These are phyloP conservation scores for Mycena chlorophos DNA, from an alignment of 768 basidiomycete genomes.

Conservation along the genomic window DNA sequence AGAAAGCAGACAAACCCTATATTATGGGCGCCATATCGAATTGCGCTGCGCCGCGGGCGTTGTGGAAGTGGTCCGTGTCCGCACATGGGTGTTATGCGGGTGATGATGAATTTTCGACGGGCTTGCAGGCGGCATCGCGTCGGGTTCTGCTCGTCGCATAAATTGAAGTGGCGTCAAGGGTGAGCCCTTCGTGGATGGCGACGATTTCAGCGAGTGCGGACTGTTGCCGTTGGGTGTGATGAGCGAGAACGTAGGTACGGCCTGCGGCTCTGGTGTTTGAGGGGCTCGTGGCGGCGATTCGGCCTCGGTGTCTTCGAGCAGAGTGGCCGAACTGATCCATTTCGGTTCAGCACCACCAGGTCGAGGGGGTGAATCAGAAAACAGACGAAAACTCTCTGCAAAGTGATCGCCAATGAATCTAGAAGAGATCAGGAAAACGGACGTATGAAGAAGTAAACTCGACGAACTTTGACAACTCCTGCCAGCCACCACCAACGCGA, in stretches of 20 bases:
- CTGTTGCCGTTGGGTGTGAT: constrained; percentile 57
- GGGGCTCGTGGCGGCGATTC: constrained; percentile 44
- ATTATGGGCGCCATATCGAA: constrained; percentile 66
- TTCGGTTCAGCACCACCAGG: constrained; percentile 61
- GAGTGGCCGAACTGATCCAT: constrained; percentile 80
- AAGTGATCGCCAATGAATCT: constrained; percentile 89
- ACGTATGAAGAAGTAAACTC: background rate
- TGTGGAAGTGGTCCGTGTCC: constrained; percentile 41
- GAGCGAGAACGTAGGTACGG: constrained; percentile 68
- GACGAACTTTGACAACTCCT: constrained; percentile 83
- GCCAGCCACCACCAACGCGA: constrained; percentile 93
- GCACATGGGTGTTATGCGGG: no score
- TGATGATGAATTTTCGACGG: constrained; percentile 67
- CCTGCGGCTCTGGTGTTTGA: constrained; percentile 67
- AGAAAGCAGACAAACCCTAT: constrained; percentile 5
- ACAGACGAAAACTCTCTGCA: constrained; percentile 75
- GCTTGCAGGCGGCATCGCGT: constrained; percentile 31
- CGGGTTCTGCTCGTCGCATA: constrained; percentile 73
- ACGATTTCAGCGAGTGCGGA: constrained; percentile 50
- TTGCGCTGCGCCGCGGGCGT: constrained; percentile 51
- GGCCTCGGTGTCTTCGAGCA: constrained; percentile 57
- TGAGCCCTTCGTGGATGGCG: constrained; percentile 62
- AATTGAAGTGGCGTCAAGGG: constrained; percentile 83
- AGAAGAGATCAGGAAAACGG: constrained; percentile 16
- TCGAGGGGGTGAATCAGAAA: constrained; percentile 63